Evolutionary conservation across 139 green algal genomes (phyloP), one percentile per base, ranked within the genome.

Genomic region (Pleodorina starrii): DNA sequence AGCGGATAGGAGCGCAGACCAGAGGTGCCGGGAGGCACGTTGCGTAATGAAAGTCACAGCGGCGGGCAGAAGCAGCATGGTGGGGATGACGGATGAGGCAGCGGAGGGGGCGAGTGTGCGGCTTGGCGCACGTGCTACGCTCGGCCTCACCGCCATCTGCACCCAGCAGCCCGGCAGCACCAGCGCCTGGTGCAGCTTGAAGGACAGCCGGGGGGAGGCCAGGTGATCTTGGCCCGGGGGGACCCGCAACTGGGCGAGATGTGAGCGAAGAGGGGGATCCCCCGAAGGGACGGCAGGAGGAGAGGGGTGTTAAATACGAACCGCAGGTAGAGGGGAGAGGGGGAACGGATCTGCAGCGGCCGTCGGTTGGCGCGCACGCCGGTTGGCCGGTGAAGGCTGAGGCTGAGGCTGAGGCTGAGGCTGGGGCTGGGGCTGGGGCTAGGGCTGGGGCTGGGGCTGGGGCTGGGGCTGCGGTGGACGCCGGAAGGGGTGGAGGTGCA

Each of bases 111-210:
- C 6, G 7, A 16, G 0, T 40, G 23, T 6, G 44, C 29, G 74
- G 0, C 44, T 21, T 38, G n/a, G 43, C 0, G 10, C 42, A 4
- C 25, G 43, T 40, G 17, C 7, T 1, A 21, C 46, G 10, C 32
- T n/a, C n/a, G n/a, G 11, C 2, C 79, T 44, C 81, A 87, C 81
- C 81, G 60, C 63, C 60, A 87, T 43, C n/a, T 29, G n/a, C 5
- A 87, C 0, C 40, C 9, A 27, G 81, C 81, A 78, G 43, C 81
- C 81, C 14, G 60, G 81, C 27, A 77, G n/a, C 60, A 87, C 81
- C 42, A 87, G 81, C 43, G 60, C 60, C 42, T 87, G 81, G 12
- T 57, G n/a, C 60, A 87, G 81, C 60, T 57, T 74, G 60, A 77
- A 57, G 5, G 42, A 25, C 81, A 87, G 42, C 14, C 46, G 48